Conservation (phyloP, 441 rosid species). For the Eugenia klotzschiana region DNA sequence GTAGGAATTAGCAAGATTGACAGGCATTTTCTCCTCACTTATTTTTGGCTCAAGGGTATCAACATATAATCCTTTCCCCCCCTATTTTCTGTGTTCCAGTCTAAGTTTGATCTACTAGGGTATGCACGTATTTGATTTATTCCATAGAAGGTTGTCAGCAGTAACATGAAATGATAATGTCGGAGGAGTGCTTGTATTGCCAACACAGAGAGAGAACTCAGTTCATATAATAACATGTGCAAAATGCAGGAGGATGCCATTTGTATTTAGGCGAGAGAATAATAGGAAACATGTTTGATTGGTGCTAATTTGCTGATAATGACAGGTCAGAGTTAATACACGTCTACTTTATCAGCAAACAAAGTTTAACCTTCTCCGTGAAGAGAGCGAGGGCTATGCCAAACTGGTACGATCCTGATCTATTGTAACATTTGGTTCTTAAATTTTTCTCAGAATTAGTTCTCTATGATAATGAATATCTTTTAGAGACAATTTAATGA, state of each 20-base stretch:
- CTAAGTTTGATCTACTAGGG: neutral
- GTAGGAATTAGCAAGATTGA: neutral
- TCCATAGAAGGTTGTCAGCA: neutral
- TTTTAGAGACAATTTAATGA: neutral
- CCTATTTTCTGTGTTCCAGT: neutral
- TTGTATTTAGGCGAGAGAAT: neutral
- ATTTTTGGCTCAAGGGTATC: neutral
- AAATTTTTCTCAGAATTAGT: neutral
- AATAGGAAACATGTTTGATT: neutral
- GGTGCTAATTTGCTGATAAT: slow-evolving; percentile 10
- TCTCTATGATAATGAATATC: neutral
- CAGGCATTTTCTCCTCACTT: neutral
- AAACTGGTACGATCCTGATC: slow-evolving; percentile 55
- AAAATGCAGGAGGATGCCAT: neutral
- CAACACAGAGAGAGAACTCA: neutral
- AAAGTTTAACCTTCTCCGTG: slow-evolving; percentile 94
- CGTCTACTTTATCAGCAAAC: slow-evolving; percentile 99
- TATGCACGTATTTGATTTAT: neutral
- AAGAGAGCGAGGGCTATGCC: slow-evolving; percentile 99
- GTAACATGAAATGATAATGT: neutral
- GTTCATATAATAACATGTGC: neutral
- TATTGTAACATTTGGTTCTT: neutral
- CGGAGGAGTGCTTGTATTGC: neutral
- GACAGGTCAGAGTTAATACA: slow-evolving; percentile 96
- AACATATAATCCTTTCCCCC: neutral